A percentile compares a stretch with the other conserved stretches of the same genome.
Evolutionary conservation across 208 protist genomes (phyloP).

Genomic region (Naegleria lovaniensis): DNA sequence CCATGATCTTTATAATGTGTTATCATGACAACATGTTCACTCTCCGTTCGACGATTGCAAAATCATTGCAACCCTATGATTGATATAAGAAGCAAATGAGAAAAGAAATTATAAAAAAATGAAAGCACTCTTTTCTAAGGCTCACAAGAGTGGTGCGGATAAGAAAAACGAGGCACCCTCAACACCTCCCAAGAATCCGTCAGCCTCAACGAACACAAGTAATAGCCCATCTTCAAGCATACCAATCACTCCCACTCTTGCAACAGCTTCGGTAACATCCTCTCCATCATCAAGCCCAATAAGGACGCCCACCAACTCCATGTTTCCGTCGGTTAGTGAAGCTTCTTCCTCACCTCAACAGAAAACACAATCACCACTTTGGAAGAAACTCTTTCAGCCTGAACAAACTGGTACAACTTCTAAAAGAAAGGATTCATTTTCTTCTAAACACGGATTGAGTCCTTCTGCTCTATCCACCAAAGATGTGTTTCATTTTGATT

Average conservation of each 20-base stretch:
- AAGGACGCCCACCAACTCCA: background rate
- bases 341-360: background rate
- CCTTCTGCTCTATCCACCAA: background rate
- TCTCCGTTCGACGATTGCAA: too few relatives aligned
- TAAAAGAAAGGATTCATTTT: background rate
- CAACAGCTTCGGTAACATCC: too few relatives aligned
- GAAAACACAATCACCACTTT: background rate
- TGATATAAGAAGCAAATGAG: too few relatives aligned
- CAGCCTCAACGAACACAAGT: background rate
- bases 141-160: too few relatives aligned
- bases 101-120: background rate
- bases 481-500: background rate
- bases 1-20: too few relatives aligned
- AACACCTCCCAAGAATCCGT: too few relatives aligned
- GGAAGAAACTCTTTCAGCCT: background rate
- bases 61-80: too few relatives aligned
- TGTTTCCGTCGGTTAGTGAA: background rate
- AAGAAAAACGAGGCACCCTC: too few relatives aligned
- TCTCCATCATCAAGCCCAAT: background rate
- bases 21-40: too few relatives aligned
- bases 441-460: background rate
- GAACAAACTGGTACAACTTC: background rate
- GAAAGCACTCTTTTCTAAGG: background rate
- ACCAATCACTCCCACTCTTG: too few relatives aligned
- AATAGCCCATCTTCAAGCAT: background rate